These are phyloP conservation scores for Amanita molliuscula DNA, from an alignment of 768 basidiomycete species.

Conservation along the genomic window DNA sequence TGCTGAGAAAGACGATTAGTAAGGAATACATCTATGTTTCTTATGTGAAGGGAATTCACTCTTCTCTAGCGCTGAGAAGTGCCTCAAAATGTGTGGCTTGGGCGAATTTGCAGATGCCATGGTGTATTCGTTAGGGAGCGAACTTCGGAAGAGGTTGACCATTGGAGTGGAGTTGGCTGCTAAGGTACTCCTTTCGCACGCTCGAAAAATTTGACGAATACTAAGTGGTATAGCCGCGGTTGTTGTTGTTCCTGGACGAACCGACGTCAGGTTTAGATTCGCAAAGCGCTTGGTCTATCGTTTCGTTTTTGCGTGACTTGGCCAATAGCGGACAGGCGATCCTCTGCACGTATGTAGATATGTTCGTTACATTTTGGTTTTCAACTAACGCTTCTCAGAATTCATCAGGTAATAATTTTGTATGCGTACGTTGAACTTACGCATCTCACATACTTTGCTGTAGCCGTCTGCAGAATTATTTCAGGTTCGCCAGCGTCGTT, in stretches of 20 bases:
- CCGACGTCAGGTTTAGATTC: slow-evolving; percentile 86
- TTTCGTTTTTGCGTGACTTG: slow-evolving; percentile 63
- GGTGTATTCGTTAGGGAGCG: slow-evolving; percentile 58
- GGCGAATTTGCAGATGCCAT: slow-evolving; percentile 51
- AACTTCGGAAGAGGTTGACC: slow-evolving; percentile 73
- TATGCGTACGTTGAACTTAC: background rate
- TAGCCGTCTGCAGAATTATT: slow-evolving; percentile 82
- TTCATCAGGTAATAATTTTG: slow-evolving; percentile 25
- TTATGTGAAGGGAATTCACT: slow-evolving; percentile 9
- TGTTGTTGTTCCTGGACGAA: slow-evolving; percentile 82
- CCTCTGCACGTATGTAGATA: slow-evolving; percentile 62
- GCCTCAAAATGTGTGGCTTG: slow-evolving; percentile 58
- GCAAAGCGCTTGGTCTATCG: slow-evolving; percentile 78
- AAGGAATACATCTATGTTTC: slow-evolving; percentile 13
- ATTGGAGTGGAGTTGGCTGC: slow-evolving; percentile 85
- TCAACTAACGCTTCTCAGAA: slow-evolving; percentile 16
- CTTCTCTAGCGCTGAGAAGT: slow-evolving; percentile 27
- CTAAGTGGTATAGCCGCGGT: slow-evolving; percentile 42
- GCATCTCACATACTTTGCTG: slow-evolving; percentile 18
- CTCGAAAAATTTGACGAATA: background rate
- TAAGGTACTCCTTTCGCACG: slow-evolving; percentile 39
- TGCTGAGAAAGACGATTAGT: slow-evolving; percentile 75
- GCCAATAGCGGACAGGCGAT: slow-evolving; percentile 81
- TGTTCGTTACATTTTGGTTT: background rate
- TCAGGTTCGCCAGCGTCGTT: slow-evolving; percentile 24